phyloP scores from a whole-genome alignment of 2,329 filamentous ascomycete species.

The Nothophaeocryptopus gaeumannii region DNA sequence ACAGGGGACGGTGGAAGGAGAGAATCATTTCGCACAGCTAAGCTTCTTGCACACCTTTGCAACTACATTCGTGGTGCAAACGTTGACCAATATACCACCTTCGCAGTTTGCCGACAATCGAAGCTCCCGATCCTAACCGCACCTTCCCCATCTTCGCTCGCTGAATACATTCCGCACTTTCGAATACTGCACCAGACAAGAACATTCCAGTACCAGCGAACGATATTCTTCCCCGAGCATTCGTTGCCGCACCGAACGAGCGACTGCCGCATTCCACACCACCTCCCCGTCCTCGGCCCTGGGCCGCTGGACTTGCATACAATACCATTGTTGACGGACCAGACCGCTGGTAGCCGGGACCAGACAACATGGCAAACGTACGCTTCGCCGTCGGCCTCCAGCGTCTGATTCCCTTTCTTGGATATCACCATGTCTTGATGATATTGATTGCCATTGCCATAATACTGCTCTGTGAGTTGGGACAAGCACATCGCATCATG shows the following conservation, averaged over 20 bases:
- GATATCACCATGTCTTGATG: conserved; percentile 89
- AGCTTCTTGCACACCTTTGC: background rate
- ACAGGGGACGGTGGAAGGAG: conserved; percentile 6
- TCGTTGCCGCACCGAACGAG: conserved; percentile 6
- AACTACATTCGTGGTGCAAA: background rate
- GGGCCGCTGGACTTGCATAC: conserved; percentile 21
- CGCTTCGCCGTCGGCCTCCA: conserved; percentile 52
- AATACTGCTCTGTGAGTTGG: conserved; percentile 81
- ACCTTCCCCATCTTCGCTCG: background rate
- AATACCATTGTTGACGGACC: conserved; percentile 9
- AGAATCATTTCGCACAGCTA: conserved; percentile 2
- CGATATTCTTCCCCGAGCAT: conserved; percentile 7
- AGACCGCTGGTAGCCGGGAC: conserved; percentile 36
- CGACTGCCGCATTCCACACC: conserved; percentile 21
- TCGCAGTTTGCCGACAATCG: background rate
- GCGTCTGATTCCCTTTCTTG: conserved; percentile 60
- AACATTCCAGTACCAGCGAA: conserved; percentile 10
- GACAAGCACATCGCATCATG: background rate
- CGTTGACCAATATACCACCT: conserved; percentile 3
- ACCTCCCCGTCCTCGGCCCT: conserved; percentile 25
- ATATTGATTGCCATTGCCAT: conserved; percentile 91
- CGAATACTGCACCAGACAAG: background rate
- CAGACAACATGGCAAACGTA: conserved; percentile 47
- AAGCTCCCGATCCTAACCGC: conserved; percentile 2
- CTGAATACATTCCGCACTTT: background rate